Evolutionary conservation across 257 asterid species (phyloP).

Genomic region (Nicotiana paniculata): DNA sequence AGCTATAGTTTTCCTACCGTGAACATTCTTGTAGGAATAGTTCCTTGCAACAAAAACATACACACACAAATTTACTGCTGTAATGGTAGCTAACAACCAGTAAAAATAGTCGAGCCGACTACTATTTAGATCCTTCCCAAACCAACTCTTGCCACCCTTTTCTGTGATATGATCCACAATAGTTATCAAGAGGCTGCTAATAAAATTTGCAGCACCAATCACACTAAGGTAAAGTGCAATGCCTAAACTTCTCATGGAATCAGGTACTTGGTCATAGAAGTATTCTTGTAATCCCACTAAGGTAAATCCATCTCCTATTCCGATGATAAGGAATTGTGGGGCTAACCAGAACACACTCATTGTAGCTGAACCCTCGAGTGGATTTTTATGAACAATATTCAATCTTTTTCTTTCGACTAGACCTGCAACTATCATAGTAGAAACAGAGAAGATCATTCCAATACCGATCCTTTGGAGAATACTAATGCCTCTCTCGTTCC

Average conservation of each 20-base stretch:
- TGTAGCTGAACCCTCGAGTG: constrained; percentile 31
- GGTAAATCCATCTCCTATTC: constrained; percentile 64
- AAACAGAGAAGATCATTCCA: constrained; percentile 55
- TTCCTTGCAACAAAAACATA: constrained; percentile 45
- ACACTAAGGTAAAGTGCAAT: constrained; percentile 69
- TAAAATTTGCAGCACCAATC: constrained; percentile 60
- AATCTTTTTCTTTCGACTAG: constrained; percentile 53
- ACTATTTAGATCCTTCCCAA: constrained; percentile 29
- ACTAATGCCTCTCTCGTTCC: constrained; percentile 58
- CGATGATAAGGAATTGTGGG: constrained; percentile 72
- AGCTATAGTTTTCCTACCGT: not conserved
- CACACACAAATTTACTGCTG: constrained; percentile 32
- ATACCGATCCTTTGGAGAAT: constrained; percentile 71
- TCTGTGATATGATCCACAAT: constrained; percentile 49
- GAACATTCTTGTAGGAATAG: constrained; percentile 69
- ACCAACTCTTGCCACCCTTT: constrained; percentile 46
- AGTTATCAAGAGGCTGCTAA: constrained; percentile 57
- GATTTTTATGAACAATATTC: constrained; percentile 10
- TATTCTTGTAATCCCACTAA: constrained; percentile 83
- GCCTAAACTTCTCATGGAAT: constrained; percentile 83
- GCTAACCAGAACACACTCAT: constrained; percentile 91
- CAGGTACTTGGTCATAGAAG: constrained; percentile 84
- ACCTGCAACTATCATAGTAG: constrained; percentile 55
- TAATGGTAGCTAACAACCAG: constrained; percentile 39
- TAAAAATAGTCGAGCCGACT: constrained; percentile 32